Evolutionary conservation across 2,329 filamentous ascomycete species (phyloP).

Genomic region (Epicoccum sorghinum): DNA sequence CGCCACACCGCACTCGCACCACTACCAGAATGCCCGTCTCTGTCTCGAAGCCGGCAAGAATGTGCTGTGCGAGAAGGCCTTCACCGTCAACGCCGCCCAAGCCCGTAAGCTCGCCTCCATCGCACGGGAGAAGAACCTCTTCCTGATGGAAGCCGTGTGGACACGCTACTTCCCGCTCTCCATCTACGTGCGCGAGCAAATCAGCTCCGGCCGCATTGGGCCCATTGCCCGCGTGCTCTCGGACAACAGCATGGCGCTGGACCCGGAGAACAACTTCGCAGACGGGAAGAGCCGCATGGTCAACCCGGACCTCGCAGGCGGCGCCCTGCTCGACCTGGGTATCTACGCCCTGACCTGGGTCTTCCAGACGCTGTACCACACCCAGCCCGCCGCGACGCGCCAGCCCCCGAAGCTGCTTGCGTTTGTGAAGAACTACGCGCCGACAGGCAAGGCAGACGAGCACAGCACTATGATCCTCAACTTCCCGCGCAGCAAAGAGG

Average conservation of each 20-base stretch:
- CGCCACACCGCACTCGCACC: constrained; percentile 88
- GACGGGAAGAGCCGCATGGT: constrained; percentile 73
- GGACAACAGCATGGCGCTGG: constrained; percentile 65
- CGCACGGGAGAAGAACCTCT: constrained; percentile 69
- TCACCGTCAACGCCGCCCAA: constrained; percentile 83
- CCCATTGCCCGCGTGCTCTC: constrained; percentile 63
- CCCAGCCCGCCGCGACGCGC: constrained; percentile 68
- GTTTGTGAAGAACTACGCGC: constrained; percentile 72
- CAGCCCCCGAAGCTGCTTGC: constrained; percentile 71
- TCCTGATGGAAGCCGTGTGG: constrained; percentile 72
- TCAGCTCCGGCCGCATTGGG: constrained; percentile 60
- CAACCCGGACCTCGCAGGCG: constrained; percentile 81
- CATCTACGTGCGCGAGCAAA: constrained; percentile 73
- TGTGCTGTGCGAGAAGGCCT: constrained; percentile 88
- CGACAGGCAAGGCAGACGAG: constrained; percentile 76
- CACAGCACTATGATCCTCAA: constrained; percentile 77
- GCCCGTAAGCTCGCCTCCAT: constrained; percentile 72
- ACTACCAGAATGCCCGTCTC: constrained; percentile 91
- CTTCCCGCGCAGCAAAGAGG: constrained; percentile 66
- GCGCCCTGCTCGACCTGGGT: constrained; percentile 81
- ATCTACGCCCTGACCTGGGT: constrained; percentile 91
- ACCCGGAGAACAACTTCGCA: constrained; percentile 63
- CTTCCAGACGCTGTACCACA: constrained; percentile 86
- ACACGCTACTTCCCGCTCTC: constrained; percentile 87
- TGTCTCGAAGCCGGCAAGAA: constrained; percentile 83